phyloP scores from a whole-genome alignment of 2,329 filamentous ascomycete genomes.

The Talaromyces sp. region DNA sequence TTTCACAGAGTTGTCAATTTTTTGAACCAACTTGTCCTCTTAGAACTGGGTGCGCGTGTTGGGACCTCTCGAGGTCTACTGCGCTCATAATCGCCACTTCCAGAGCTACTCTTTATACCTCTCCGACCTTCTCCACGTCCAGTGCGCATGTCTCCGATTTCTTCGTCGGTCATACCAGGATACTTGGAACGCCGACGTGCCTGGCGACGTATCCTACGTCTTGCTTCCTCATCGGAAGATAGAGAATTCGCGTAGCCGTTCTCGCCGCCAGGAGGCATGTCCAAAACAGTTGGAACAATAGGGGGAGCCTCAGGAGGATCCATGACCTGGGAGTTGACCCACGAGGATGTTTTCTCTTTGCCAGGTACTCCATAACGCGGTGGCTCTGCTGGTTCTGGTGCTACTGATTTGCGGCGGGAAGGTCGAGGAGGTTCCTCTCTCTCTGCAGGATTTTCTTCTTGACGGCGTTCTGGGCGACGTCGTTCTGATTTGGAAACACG shows the following conservation, averaged over 20 bases:
- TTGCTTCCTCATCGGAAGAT: conserved; percentile 40
- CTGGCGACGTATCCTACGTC: conserved; percentile 33
- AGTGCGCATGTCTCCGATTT: conserved; percentile 34
- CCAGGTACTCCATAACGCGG: conserved; percentile 31
- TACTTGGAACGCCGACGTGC: conserved; percentile 38
- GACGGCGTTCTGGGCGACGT: conserved; percentile 27
- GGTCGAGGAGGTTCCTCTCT: conserved; percentile 25
- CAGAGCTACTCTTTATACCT: conserved; percentile 36
- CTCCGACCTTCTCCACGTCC: conserved; percentile 28
- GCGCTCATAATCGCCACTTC: conserved; percentile 36
- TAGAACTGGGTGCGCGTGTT: conserved; percentile 24
- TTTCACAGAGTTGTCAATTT: conserved; percentile 28
- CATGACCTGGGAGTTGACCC: conserved; percentile 45
- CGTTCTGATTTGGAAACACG: conserved; percentile 27
- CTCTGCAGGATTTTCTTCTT: conserved; percentile 14
- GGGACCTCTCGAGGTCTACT: conserved; percentile 24
- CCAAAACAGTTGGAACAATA: conserved; percentile 43
- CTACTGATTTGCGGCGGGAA: conserved; percentile 33
- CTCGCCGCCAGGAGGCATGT: conserved; percentile 29
- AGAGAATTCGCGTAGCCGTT: conserved; percentile 30
- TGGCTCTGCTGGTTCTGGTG: conserved; percentile 20
- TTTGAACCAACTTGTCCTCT: conserved; percentile 41
- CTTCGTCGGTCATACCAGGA: conserved; percentile 34
- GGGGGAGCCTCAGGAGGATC: conserved; percentile 47
- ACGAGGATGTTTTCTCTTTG: conserved; percentile 47